Evolutionary conservation across 768 basidiomycete species (phyloP).

Genomic region (Boletus pseudo-olivaceus): DNA sequence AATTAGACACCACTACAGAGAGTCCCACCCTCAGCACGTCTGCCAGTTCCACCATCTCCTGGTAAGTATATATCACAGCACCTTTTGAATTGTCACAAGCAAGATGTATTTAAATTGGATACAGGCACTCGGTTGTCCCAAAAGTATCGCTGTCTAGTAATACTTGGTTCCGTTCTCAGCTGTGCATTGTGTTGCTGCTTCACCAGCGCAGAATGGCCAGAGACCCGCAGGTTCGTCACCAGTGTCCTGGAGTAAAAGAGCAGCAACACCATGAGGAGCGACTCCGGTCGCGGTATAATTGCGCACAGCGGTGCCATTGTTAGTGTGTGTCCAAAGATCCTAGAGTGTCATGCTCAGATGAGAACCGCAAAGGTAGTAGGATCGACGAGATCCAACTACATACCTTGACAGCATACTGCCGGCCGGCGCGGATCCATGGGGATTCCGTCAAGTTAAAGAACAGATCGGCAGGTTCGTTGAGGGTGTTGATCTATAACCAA

Average conservation of each 20-base stretch:
- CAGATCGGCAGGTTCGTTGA: constrained; percentile 51
- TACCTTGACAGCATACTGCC: constrained; percentile 60
- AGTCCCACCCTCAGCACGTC: neutral
- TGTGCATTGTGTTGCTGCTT: constrained; percentile 49
- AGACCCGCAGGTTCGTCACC: constrained; percentile 64
- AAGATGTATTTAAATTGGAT: neutral
- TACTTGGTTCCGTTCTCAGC: constrained; percentile 53
- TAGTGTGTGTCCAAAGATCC: constrained; percentile 72
- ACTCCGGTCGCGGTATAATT: constrained; percentile 47
- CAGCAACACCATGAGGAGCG: constrained; percentile 63
- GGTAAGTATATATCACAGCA: neutral
- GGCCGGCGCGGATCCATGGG: constrained; percentile 64
- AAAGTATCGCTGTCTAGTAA: constrained; percentile 1
- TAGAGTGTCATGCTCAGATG: constrained; percentile 21
- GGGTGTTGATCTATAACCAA: constrained; percentile 48
- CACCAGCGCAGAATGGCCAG: constrained; percentile 49
- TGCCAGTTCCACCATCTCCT: neutral
- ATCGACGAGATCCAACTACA: constrained; percentile 15
- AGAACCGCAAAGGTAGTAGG: too few relatives aligned
- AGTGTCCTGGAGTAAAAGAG: constrained; percentile 59
- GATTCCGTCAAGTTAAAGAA: constrained; percentile 63
- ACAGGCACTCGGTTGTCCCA: neutral
- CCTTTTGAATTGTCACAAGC: neutral
- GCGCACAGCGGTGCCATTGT: constrained; percentile 63
- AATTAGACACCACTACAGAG: neutral